phyloP scores from a whole-genome alignment of 805 yeast genomes.

The Millerozyma acaciae region DNA sequence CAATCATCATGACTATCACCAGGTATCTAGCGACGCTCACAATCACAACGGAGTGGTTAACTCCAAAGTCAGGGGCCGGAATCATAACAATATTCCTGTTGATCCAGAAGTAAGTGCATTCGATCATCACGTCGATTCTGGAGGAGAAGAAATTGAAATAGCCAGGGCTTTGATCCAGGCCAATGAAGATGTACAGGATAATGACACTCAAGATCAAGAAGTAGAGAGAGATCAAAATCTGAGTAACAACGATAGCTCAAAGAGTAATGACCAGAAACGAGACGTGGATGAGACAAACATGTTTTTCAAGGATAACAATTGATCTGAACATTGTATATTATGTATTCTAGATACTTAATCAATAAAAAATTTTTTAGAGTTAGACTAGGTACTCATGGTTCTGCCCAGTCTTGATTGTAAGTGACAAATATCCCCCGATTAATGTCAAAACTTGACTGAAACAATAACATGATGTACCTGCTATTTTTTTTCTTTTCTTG shows the following conservation, averaged over 20 bases:
- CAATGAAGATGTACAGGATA: constrained; percentile 34
- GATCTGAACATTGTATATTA: constrained; percentile 3
- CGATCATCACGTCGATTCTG: constrained; percentile 35
- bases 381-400: too few relatives aligned
- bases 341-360: constrained; percentile 2
- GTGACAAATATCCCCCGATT: too few relatives aligned
- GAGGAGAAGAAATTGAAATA: constrained; percentile 58
- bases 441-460: too few relatives aligned
- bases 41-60: constrained; percentile 4
- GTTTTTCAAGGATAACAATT: constrained; percentile 14
- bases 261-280: constrained; percentile 5
- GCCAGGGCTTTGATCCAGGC: constrained; percentile 66
- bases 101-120: constrained; percentile 58
- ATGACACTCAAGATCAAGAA: constrained; percentile 4
- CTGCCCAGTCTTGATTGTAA: too few relatives aligned
- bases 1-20: constrained; percentile 9
- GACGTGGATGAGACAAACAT: constrained; percentile 16
- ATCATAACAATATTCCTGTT: constrained; percentile 41
- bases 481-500: too few relatives aligned
- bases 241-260: constrained; percentile 5
- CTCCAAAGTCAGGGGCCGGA: constrained; percentile 8
- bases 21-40: constrained; percentile 8
- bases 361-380: too few relatives aligned
- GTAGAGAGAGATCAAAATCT: constrained; percentile 3
- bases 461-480: too few relatives aligned